Base-by-base conservation (phyloP, 148 eudicot genomes). In the Rhododendron griersonianum region DNA sequence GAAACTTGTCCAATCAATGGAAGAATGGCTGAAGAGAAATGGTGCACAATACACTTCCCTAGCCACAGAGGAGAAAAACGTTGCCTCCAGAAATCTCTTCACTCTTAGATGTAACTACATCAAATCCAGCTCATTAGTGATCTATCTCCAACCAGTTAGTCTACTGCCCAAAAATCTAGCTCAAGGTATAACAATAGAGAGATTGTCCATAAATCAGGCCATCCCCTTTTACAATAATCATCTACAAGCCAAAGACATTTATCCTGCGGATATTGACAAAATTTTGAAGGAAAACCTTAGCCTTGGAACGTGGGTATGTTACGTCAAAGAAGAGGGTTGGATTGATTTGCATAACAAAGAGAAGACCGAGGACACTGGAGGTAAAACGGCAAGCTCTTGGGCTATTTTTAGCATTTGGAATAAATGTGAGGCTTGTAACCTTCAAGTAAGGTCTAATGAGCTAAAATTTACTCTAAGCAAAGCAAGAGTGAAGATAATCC, bases 41-140 rank as follows among this genome's bases (percentile, higher is more conserved):
- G 85, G 77, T 44, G 85, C 85, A 45, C 41, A 83, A 45, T 83
- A 83, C 85, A 83, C 85, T 67, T 83, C 18, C 57, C 77, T 83
- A 67, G 57, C 77, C 55, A 83, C 57, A 5, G 85, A 83, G 77
- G 85, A 83, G 85, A 83, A 67, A 23, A 83, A 83, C 30, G 15
- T 45, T 3, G 78, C 77, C 11, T 83, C 85, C 0, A 41, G 57
- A 4, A 83, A 83, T 28, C 85, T 83, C 13, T 83, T 83, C 85
- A 44, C 57, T 21, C 75, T 37, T 0, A 83, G 51, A 67, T 83
- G 85, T 39, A 83, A 45, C 8, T 83, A 65, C 61, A 30, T 25
- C 16, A 83, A 67, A 10, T 67, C 51, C 7, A 83, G 85, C n/a
- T 83, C 85, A n/a, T 28, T 83, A 45, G 13, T 67, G 13, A 65